Conservation (phyloP, 257 asterid genomes). For the Jacaranda copaia region DNA sequence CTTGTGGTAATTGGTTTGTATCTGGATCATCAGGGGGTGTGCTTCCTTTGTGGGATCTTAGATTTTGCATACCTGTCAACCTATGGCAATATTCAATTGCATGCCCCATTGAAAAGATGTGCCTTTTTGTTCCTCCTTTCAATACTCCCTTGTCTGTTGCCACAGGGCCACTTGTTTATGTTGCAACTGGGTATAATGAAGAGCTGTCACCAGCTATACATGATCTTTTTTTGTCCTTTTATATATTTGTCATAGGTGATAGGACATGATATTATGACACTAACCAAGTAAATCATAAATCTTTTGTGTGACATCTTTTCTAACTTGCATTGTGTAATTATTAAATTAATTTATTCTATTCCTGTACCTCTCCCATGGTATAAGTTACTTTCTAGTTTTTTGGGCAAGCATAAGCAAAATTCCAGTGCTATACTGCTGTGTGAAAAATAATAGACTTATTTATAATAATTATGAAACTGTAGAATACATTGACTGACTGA, state of each 20-base stretch:
- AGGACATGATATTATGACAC: constrained; percentile 19
- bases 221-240: constrained; percentile 16
- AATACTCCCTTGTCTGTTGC: constrained; percentile 78
- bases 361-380: too few species aligned
- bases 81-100: constrained; percentile 87
- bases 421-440: constrained; percentile 18
- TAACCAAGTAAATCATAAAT: constrained; percentile 16
- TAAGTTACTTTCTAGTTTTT: not conserved
- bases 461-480: constrained; percentile 17
- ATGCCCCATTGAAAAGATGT: constrained; percentile 90
- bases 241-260: constrained; percentile 5
- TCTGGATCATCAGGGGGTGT: constrained; percentile 98
- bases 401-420: too few species aligned
- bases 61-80: constrained; percentile 97
- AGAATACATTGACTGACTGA: not conserved
- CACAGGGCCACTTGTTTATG: constrained; percentile 94
- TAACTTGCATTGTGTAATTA: too few species aligned
- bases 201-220: constrained; percentile 97
- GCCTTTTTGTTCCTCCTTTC: constrained; percentile 91
- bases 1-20: constrained; percentile 98
- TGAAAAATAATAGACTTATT: constrained; percentile 20
- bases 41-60: constrained; percentile 96
- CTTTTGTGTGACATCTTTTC: not conserved
- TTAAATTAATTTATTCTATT: too few species aligned
- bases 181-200: constrained; percentile 96